Conservation (phyloP, 164 flowering plant genomes). For the Cinnamomum chago region DNA sequence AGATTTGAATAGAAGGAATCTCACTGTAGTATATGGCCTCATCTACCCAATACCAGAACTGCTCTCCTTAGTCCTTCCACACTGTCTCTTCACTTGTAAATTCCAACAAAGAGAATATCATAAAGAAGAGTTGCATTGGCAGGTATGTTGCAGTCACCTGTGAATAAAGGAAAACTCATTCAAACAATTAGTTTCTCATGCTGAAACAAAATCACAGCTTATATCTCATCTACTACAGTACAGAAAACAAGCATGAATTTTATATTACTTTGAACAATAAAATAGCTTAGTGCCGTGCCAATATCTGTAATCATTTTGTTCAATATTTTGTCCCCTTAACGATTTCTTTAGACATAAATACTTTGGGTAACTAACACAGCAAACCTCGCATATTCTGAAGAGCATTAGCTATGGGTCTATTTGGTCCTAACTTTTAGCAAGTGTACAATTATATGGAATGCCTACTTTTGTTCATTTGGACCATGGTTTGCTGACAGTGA, state of each 20-base stretch:
- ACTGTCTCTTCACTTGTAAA: constrained; percentile 59
- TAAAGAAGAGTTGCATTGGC: constrained; percentile 86
- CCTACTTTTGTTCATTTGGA: too few relatives aligned
- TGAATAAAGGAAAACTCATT: neutral
- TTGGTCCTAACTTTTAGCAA: too few relatives aligned
- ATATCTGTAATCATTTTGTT: neutral
- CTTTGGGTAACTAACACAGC: neutral
- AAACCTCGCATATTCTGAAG: too few relatives aligned
- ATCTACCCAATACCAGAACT: neutral
- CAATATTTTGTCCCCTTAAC: neutral
- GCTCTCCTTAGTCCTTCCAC: neutral
- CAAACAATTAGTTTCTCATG: neutral
- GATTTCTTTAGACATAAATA: neutral
- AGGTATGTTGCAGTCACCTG: constrained; percentile 95
- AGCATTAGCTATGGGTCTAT: too few relatives aligned
- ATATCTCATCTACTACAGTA: neutral
- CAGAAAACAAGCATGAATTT: neutral
- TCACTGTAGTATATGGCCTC: neutral
- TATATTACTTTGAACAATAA: too few relatives aligned
- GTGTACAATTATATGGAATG: too few relatives aligned
- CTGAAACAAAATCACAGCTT: neutral
- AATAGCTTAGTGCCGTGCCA: neutral
- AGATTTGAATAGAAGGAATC: neutral
- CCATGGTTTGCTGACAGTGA: too few relatives aligned
- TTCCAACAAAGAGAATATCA: constrained; percentile 64